Conservation (phyloP, 2,329 filamentous ascomycete genomes). For the Xylaria polymorpha region DNA sequence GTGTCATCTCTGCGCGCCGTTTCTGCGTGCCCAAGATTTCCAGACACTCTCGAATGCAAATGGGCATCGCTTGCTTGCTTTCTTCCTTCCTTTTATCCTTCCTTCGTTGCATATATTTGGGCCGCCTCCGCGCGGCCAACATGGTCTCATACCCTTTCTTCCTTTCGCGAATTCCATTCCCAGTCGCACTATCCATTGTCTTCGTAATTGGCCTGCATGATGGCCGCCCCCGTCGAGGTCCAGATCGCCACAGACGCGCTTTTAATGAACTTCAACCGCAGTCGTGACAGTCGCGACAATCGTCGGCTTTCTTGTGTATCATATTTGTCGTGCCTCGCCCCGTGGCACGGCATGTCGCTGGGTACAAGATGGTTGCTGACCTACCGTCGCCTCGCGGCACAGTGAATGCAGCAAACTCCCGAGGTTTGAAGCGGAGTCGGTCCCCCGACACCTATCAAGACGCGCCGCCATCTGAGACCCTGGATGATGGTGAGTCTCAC, state of each 20-base stretch:
- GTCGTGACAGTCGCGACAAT: conserved; percentile 41
- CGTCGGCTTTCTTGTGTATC: conserved; percentile 39
- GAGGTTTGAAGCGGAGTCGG: conserved; percentile 82
- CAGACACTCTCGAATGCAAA: background rate
- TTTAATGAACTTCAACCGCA: conserved; percentile 18
- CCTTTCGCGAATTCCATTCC: conserved; percentile 20
- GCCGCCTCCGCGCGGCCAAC: conserved; percentile 13
- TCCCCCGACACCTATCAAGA: conserved; percentile 76
- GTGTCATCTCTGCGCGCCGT: conserved; percentile 35
- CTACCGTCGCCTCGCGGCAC: conserved; percentile 45
- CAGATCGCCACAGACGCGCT: background rate
- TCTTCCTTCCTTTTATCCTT: background rate
- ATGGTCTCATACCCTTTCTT: conserved; percentile 31
- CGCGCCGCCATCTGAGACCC: conserved; percentile 62
- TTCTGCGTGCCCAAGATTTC: conserved; percentile 33
- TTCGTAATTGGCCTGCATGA: too few species aligned
- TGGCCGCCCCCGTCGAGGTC: conserved; percentile 1
- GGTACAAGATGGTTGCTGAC: conserved; percentile 44
- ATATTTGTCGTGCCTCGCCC: conserved; percentile 38
- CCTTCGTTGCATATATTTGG: conserved; percentile 11
- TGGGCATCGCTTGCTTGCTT: conserved; percentile 14
- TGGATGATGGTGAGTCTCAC: conserved; percentile 78
- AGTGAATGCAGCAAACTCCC: conserved; percentile 65
- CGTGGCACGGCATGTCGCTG: conserved; percentile 40
- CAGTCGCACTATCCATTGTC: conserved; percentile 20